Base-by-base conservation (phyloP, 2,329 filamentous ascomycete genomes). In the Nannizziopsis arthrosporioides region DNA sequence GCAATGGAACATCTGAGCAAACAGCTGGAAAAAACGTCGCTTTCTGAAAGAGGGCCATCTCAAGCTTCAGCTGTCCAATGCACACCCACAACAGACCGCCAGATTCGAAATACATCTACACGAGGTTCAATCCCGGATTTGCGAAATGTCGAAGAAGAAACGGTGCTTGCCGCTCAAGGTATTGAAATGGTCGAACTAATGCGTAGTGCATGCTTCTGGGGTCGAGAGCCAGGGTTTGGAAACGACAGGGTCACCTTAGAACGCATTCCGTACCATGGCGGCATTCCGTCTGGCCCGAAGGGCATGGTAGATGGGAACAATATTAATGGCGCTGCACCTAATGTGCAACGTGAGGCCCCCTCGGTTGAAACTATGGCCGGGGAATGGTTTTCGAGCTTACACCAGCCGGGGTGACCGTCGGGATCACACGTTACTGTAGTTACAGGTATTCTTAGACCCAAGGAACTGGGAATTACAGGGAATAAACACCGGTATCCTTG, bases 121-220 rank as follows among this genome's bases (percentile, higher is more conserved):
- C 41, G 47, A 38, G 51, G 51, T 18, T 44, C 42, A 2, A 42
- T 53, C 11, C 40, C 44, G 12, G 30, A 45, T 11, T 22, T 49
- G 12, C 19, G 30, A 7, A 49, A 49, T 44, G 19, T 46, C 17
- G 42, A 44, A 27, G 55, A 50, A 8, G 42, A 51, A 30, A 63
- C 60, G 0, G 57, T 71, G 9, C 56, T 69, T 39, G 59, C 56
- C 1, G 55, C 53, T 0, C 68, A 71, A 52, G 63, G 62, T 5
- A 54, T 57, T 18, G 67, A 71, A 45, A 65, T 71, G 61, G 64
- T 64, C 1, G 61, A 65, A 35, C 52, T 64, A 8, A 64, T 71
- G 66, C 65, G 60, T 4, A 55, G 62, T 27, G 67, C 67, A 2
- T 71, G 68, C 53, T 70, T 71, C 50, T 68, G 63, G 59, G 67